These are phyloP conservation scores for Chaetomiaceae sp. DNA, from an alignment of 2,329 filamentous ascomycete genomes.

Conservation along the genomic window DNA sequence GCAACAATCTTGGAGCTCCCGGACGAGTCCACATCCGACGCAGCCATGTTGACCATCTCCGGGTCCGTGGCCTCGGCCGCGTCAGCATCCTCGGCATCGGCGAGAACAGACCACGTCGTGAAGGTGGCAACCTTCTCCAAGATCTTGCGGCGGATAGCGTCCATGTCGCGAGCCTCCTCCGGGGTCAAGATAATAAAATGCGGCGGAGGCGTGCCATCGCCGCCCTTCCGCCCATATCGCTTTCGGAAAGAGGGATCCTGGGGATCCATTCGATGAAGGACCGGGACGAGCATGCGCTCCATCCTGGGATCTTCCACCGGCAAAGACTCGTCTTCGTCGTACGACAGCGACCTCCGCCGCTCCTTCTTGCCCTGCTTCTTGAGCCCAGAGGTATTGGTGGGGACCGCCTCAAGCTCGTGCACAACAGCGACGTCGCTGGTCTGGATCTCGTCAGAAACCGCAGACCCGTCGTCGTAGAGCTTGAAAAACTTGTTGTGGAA, in stretches of 20 bases:
- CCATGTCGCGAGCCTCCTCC: slow-evolving; percentile 63
- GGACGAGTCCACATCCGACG: slow-evolving; percentile 61
- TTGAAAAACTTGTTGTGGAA: slow-evolving; percentile 85
- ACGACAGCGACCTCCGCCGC: slow-evolving; percentile 45
- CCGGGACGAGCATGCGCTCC: slow-evolving; percentile 65
- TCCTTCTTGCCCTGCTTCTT: slow-evolving; percentile 40
- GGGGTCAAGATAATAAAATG: slow-evolving; percentile 72
- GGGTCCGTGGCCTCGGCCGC: slow-evolving; percentile 56
- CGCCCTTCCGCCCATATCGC: slow-evolving; percentile 11
- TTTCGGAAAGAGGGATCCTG: slow-evolving; percentile 23
- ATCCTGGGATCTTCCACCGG: slow-evolving; percentile 52
- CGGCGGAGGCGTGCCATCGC: slow-evolving; percentile 39
- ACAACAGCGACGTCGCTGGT: slow-evolving; percentile 63
- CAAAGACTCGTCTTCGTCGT: slow-evolving; percentile 45
- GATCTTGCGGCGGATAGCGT: slow-evolving; percentile 74
- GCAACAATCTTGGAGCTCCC: slow-evolving; percentile 68
- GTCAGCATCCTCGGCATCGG: slow-evolving; percentile 44
- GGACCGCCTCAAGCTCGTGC: slow-evolving; percentile 70
- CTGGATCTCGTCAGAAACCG: slow-evolving; percentile 69
- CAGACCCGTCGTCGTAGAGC: slow-evolving; percentile 65
- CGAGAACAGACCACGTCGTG: slow-evolving; percentile 65
- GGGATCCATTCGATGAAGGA: slow-evolving; percentile 56
- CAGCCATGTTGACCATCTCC: slow-evolving; percentile 59
- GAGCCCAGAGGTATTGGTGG: slow-evolving; percentile 66
- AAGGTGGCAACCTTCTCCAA: slow-evolving; percentile 70